Evolutionary conservation across 352 stramenopile species (phyloP).

Genomic region (Lagenidium sp.): DNA sequence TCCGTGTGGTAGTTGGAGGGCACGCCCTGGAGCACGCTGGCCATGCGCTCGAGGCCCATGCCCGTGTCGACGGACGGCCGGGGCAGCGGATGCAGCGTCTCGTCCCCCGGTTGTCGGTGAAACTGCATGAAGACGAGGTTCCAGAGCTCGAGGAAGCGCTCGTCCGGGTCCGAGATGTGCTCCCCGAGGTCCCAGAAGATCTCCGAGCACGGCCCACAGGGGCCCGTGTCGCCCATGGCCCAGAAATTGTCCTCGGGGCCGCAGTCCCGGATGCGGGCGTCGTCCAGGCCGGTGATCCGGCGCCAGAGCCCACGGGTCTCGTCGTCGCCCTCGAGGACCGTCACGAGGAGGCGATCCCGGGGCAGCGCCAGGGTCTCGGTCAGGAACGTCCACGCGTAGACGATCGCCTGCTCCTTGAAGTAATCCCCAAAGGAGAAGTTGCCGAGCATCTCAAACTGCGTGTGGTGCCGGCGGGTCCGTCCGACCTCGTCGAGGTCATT

Average conservation of each 20-base stretch:
- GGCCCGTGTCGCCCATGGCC: slow-evolving; percentile 93
- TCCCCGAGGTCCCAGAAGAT: slow-evolving; percentile 92
- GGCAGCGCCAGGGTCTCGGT: slow-evolving; percentile 80
- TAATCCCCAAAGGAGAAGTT: slow-evolving; percentile 98
- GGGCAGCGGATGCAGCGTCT: slow-evolving; percentile 72
- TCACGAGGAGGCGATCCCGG: slow-evolving; percentile 50
- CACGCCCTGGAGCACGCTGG: slow-evolving; percentile 92
- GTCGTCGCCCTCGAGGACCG: slow-evolving; percentile 53
- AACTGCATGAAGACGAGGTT: slow-evolving; percentile 99
- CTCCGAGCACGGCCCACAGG: slow-evolving; percentile 92
- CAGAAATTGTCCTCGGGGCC: slow-evolving; percentile 95
- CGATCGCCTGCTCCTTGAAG: slow-evolving; percentile 96
- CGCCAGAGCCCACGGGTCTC: slow-evolving; percentile 51
- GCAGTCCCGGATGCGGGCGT: slow-evolving; percentile 45
- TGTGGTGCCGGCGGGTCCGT: slow-evolving; percentile 96
- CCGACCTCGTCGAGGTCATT: slow-evolving; percentile 98
- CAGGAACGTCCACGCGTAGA: slow-evolving; percentile 92
- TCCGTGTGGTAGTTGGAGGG: slow-evolving; percentile 94
- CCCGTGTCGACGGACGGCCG: slow-evolving; percentile 95
- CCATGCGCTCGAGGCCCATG: slow-evolving; percentile 95
- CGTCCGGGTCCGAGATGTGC: slow-evolving; percentile 71
- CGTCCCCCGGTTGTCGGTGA: slow-evolving; percentile 80
- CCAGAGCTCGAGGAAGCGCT: slow-evolving; percentile 91
- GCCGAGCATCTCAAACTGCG: slow-evolving; percentile 98
- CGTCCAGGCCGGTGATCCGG: slow-evolving; percentile 35